Evolutionary conservation across 345 rosid genomes (phyloP), one percentile per base, ranked within the genome.

Genomic region (Eucalyptus melliodora): DNA sequence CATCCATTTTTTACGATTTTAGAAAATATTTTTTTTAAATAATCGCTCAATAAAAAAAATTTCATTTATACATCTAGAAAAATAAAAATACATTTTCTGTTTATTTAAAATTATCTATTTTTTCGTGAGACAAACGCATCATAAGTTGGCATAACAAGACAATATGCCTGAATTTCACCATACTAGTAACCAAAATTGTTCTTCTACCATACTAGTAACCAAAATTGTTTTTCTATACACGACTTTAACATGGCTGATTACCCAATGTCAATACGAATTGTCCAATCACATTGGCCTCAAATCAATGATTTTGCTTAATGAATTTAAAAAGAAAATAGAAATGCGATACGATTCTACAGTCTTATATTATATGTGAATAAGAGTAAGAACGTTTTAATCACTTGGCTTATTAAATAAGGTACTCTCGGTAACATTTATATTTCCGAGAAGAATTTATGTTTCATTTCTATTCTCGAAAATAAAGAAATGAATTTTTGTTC

Each of bases 261-360:
- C 2, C 23, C 10, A 1, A 4, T 6, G 4, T 11, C 15, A 37
- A 40, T 37, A 7, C 1, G 0, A 19, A 19, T 19, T 7, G 24
- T 1, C 5, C 5, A 0, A 1, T 2, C 1, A 0, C 2, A 3
- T 9, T 34, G 4, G 21, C 14, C 13, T 72, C 14, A 0, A 72
- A 72, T 2, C 8, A 72, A 37, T 37, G 6, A 37, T 4, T 4
- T 72, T 19, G 9, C 83, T 19, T 24, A 44, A 19, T 77, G 45
- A 37, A 37, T 77, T 77, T 11, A 77, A 37, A 21, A 3, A 24
- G 27, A 19, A 34, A 72, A 77, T 19, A 77, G 9, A 21, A 11
- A 37, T 37, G 3, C 6, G 5, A 3, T 37, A 40, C 4, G 0
- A 77, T 77, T 77, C 0, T 21, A 0, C 1, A 11, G 1, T 10